Evolutionary conservation across 2,329 filamentous ascomycete species (phyloP).

Genomic region (Sporothrix brunneoviolacea): DNA sequence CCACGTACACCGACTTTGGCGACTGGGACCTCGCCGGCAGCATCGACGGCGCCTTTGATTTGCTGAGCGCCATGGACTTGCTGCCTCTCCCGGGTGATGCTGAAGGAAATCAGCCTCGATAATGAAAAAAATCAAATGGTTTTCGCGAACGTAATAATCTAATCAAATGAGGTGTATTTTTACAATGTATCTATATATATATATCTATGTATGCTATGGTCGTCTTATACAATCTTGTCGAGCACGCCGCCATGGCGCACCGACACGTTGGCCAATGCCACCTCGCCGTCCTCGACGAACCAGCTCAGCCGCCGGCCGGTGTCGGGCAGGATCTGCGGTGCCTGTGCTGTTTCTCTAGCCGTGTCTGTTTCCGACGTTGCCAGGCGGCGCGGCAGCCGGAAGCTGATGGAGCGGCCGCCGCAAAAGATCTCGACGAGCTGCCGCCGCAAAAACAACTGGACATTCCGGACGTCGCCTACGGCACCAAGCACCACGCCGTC

Average conservation of each 20-base stretch:
- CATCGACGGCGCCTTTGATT: conserved; percentile 25
- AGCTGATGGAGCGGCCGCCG: conserved; percentile 26
- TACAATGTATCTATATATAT: too few relatives aligned
- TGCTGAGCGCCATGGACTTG: conserved; percentile 23
- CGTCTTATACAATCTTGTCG: background rate
- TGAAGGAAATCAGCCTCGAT: too few relatives aligned
- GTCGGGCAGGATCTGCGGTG: too few relatives aligned
- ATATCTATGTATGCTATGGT: too few relatives aligned
- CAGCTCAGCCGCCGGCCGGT: background rate
- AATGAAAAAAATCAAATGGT: too few relatives aligned
- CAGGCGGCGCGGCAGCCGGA: too few relatives aligned
- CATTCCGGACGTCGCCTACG: too few relatives aligned
- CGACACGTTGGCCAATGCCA: background rate
- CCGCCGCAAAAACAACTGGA: conserved; percentile 23
- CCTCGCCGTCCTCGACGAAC: background rate
- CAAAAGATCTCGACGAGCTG: conserved; percentile 26
- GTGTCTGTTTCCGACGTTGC: too few relatives aligned
- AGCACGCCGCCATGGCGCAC: background rate
- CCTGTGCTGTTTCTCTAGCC: too few relatives aligned
- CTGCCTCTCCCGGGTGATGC: conserved; percentile 12
- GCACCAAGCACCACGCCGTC: conserved; percentile 22
- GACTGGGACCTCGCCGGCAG: conserved; percentile 27
- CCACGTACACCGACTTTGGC: conserved; percentile 27
- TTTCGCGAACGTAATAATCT: too few relatives aligned
- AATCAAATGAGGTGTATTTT: too few relatives aligned